Evolutionary conservation across 768 basidiomycete genomes (phyloP).

Genomic region (Russula sp.): DNA sequence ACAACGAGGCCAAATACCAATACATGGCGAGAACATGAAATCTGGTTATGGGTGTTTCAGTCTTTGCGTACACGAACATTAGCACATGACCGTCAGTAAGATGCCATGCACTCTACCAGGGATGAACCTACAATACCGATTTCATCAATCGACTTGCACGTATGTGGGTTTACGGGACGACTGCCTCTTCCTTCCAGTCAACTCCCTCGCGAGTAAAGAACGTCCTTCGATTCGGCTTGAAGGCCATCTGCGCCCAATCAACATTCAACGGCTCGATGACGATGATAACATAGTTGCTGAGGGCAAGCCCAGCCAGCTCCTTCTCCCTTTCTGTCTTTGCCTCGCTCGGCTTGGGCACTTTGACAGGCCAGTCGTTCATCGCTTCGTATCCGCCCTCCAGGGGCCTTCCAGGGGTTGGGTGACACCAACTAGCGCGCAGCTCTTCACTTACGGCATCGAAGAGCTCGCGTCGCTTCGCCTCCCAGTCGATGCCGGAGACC

Average conservation of each 20-base stretch:
- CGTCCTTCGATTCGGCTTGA: slow-evolving; percentile 51
- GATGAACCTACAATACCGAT: background rate
- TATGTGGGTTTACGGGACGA: slow-evolving; percentile 46
- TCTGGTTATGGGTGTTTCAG: background rate
- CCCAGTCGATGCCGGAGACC: slow-evolving; percentile 49
- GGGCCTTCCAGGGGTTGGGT: slow-evolving; percentile 55
- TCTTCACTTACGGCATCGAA: slow-evolving; percentile 53
- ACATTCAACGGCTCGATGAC: slow-evolving; percentile 63
- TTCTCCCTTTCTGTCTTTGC: slow-evolving; percentile 35
- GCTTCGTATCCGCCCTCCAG: slow-evolving; percentile 48
- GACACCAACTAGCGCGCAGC: slow-evolving; percentile 68
- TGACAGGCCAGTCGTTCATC: slow-evolving; percentile 53
- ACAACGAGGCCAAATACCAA: background rate
- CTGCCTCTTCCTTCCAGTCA: slow-evolving; percentile 50
- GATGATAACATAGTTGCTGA: slow-evolving; percentile 63
- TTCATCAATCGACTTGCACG: background rate
- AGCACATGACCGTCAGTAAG: background rate
- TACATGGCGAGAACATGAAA: background rate
- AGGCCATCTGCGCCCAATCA: slow-evolving; percentile 58
- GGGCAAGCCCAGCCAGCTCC: slow-evolving; percentile 44
- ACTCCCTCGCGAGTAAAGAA: slow-evolving; percentile 41
- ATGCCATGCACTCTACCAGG: background rate
- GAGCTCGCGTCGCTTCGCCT: slow-evolving; percentile 47
- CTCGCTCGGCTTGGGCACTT: slow-evolving; percentile 40
- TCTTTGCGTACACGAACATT: background rate